Conservation (phyloP, 345 rosid genomes). For the Ceriops zippeliana region DNA sequence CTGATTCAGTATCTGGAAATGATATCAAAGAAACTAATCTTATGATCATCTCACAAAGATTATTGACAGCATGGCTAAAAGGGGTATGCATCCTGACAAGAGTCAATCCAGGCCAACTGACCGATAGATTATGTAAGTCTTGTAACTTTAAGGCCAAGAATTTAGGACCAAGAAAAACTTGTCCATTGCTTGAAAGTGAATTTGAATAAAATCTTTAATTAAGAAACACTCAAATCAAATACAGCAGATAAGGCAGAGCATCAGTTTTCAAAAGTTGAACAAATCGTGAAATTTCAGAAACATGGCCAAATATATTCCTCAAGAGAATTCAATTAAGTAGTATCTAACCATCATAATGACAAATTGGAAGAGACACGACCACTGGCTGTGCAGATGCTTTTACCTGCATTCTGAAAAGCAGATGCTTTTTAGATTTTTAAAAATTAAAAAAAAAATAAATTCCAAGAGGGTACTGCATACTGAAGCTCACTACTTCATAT, state of each 20-base stretch:
- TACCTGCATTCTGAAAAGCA: conserved; percentile 74
- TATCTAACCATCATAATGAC: conserved; percentile 85
- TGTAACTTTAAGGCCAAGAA: not conserved
- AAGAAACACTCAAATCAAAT: not conserved
- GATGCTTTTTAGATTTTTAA: not conserved
- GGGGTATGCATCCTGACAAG: not conserved
- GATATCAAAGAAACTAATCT: conserved; percentile 9
- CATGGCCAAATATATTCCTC: conserved; percentile 1
- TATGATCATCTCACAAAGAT: not conserved
- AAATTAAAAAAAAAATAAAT: not conserved
- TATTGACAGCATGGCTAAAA: not conserved
- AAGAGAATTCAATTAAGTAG: conserved; percentile 9
- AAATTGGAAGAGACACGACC: conserved; percentile 72
- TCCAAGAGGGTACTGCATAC: not conserved
- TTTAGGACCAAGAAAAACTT: conserved; percentile 6
- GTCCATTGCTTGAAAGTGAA: not conserved
- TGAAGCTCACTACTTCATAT: not conserved
- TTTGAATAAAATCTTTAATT: not conserved
- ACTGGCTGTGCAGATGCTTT: conserved; percentile 65
- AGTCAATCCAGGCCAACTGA: not conserved
- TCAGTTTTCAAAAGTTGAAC: too few relatives aligned
- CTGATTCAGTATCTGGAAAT: conserved; percentile 74
- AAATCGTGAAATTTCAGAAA: not conserved
- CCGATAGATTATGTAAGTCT: not conserved
- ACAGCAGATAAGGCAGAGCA: conserved; percentile 10